phyloP scores from a whole-genome alignment of 2,329 filamentous ascomycete species.

The Sclerotiophoma versabilis region DNA sequence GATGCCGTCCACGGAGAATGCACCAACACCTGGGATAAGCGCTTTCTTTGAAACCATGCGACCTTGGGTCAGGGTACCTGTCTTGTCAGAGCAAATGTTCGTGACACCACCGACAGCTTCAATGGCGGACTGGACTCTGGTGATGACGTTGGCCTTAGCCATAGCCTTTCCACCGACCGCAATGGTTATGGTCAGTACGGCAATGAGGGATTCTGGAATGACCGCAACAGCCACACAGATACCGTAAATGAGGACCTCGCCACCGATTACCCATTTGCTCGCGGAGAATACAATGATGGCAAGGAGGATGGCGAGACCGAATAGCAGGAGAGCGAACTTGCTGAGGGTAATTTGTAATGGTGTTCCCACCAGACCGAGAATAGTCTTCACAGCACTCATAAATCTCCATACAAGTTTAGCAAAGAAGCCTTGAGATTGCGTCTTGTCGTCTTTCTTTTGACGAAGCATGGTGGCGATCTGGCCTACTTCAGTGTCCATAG shows the following conservation, averaged over 20 bases:
- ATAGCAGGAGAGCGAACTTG: constrained; percentile 83
- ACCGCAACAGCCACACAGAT: constrained; percentile 57
- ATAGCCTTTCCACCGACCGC: constrained; percentile 52
- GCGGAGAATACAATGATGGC: constrained; percentile 73
- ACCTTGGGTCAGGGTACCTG: constrained; percentile 51
- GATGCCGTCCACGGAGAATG: constrained; percentile 43
- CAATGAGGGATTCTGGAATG: constrained; percentile 64
- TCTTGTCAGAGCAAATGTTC: constrained; percentile 53
- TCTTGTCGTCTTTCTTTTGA: constrained; percentile 61
- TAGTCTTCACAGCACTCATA: constrained; percentile 51
- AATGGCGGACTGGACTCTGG: constrained; percentile 49
- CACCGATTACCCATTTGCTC: constrained; percentile 56
- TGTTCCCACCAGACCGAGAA: constrained; percentile 77
- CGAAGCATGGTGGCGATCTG: constrained; percentile 75
- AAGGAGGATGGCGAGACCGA: constrained; percentile 74
- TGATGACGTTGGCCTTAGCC: constrained; percentile 52
- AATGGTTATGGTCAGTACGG: constrained; percentile 73
- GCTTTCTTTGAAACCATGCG: constrained; percentile 51
- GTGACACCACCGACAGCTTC: constrained; percentile 53
- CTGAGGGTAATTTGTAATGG: constrained; percentile 85
- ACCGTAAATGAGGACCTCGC: constrained; percentile 57
- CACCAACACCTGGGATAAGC: constrained; percentile 46
- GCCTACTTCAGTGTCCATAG: constrained; percentile 77
- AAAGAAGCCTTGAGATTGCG: constrained; percentile 57
- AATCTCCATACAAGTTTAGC: constrained; percentile 37